Conservation (phyloP, 139 green algal genomes). For the Desmodesmus armatus region DNA sequence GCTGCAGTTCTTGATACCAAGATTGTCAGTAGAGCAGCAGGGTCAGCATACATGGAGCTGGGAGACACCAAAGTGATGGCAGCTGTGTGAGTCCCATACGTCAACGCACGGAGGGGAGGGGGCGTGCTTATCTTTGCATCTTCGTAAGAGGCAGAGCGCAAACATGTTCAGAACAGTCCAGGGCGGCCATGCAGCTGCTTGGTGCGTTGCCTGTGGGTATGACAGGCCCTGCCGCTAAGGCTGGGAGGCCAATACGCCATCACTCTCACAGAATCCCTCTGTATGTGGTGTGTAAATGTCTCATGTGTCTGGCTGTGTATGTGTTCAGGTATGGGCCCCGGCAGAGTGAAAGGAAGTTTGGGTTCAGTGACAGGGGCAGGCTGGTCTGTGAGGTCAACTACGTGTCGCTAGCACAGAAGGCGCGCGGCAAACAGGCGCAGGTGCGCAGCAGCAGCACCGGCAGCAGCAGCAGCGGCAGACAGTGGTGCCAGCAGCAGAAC, state of each 20-base stretch:
- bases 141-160: no score
- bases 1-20: conserved; percentile 69
- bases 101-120: no score
- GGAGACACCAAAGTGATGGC: conserved; percentile 83
- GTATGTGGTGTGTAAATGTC: no score
- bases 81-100: conserved; percentile 60
- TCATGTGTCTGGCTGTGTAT: no score
- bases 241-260: no score
- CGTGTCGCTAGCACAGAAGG: conserved; percentile 59
- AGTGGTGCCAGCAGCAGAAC: no score
- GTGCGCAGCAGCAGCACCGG: background rate
- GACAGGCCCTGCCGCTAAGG: no score
- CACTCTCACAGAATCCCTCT: no score
- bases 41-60: conserved; percentile 83
- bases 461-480: background rate
- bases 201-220: no score
- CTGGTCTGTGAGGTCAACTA: conserved; percentile 72
- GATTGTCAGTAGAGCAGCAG: conserved; percentile 73
- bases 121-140: no score
- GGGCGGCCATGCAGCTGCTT: no score
- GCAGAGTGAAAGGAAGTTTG: conserved; percentile 58
- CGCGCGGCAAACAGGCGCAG: conserved; percentile 6
- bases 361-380: conserved; percentile 66
- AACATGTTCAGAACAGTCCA: no score
- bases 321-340: conserved; percentile 73